Evolutionary conservation across 2,329 filamentous ascomycete species (phyloP).

Genomic region (Pseudocercospora fijiensis): DNA sequence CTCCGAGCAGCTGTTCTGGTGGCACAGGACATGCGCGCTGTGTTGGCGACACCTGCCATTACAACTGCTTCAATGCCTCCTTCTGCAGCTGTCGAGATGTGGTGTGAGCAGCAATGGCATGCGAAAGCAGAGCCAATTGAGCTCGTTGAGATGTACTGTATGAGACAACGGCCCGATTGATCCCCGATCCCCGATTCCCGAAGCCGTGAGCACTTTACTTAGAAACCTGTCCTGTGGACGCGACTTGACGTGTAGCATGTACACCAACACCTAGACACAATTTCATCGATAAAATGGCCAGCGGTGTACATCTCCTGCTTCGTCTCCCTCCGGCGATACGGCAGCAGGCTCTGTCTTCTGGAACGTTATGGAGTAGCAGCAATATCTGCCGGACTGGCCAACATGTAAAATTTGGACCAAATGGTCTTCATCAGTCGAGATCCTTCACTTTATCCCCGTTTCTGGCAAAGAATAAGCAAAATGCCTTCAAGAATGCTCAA

Average conservation of each 20-base stretch:
- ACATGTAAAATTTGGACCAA: not conserved
- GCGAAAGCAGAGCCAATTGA: slow-evolving; percentile 3
- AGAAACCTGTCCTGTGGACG: too few species aligned
- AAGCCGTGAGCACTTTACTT: too few species aligned
- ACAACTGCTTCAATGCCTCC: slow-evolving; percentile 10
- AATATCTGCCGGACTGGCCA: not conserved
- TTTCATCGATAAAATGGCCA: slow-evolving; percentile 16
- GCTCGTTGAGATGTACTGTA: slow-evolving; percentile 12
- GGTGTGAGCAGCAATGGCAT: slow-evolving; percentile 19
- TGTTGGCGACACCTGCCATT: slow-evolving; percentile 36
- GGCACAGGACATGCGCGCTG: slow-evolving; percentile 33
- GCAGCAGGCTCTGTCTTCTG: slow-evolving; percentile 20
- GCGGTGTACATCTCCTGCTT: slow-evolving; percentile 19
- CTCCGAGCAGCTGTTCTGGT: slow-evolving; percentile 28
- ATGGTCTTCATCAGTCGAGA: slow-evolving; percentile 1
- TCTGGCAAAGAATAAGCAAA: slow-evolving; percentile 15
- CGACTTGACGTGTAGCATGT: slow-evolving; percentile 20
- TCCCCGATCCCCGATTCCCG: too few species aligned
- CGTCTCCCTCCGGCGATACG: slow-evolving; percentile 26
- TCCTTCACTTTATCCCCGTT: slow-evolving; percentile 6
- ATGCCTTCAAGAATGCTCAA: slow-evolving; percentile 16
- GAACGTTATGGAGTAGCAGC: not conserved
- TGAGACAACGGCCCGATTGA: slow-evolving; percentile 16
- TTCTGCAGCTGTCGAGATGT: not conserved
- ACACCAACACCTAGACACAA: slow-evolving; percentile 6